Evolutionary conservation across 768 basidiomycete genomes (phyloP).

Genomic region (Hericium alpestre): DNA sequence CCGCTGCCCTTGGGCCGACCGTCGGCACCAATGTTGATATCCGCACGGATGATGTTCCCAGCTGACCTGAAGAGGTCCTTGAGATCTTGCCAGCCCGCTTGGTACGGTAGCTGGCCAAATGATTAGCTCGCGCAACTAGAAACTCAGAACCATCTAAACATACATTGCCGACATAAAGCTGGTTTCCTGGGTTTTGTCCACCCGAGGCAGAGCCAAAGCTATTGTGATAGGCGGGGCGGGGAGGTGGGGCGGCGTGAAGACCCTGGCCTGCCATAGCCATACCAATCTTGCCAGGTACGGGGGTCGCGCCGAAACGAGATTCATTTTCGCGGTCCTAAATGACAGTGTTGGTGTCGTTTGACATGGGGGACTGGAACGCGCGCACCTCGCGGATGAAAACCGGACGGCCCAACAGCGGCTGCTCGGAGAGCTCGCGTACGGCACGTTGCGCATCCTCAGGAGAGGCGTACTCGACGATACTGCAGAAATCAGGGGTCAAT

Average conservation of each 20-base stretch:
- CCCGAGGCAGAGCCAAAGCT: conserved; percentile 44
- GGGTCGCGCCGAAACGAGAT: conserved; percentile 89
- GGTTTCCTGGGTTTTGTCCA: conserved; percentile 77
- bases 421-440: conserved; percentile 84
- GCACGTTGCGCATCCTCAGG: conserved; percentile 83
- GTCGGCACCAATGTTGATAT: conserved; percentile 88
- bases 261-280: conserved; percentile 94
- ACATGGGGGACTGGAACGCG: conserved; percentile 2
- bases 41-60: conserved; percentile 90
- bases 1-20: conserved; percentile 93
- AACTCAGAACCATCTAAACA: conserved; percentile 16
- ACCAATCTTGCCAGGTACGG: conserved; percentile 92
- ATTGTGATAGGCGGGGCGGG: conserved; percentile 75
- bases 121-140: background rate
- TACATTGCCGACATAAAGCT: conserved; percentile 89
- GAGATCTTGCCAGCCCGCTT: conserved; percentile 98
- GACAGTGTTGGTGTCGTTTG: background rate
- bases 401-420: conserved; percentile 81
- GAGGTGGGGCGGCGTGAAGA: conserved; percentile 66
- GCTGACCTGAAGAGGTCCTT: conserved; percentile 95
- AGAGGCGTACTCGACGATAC: conserved; percentile 93
- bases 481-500: conserved; percentile 20
- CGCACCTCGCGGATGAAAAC: conserved; percentile 93
- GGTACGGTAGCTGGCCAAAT: conserved; percentile 67
- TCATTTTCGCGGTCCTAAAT: conserved; percentile 89